Conservation (phyloP, 2,329 filamentous ascomycete species). For the Plenodomus lindquistii region DNA sequence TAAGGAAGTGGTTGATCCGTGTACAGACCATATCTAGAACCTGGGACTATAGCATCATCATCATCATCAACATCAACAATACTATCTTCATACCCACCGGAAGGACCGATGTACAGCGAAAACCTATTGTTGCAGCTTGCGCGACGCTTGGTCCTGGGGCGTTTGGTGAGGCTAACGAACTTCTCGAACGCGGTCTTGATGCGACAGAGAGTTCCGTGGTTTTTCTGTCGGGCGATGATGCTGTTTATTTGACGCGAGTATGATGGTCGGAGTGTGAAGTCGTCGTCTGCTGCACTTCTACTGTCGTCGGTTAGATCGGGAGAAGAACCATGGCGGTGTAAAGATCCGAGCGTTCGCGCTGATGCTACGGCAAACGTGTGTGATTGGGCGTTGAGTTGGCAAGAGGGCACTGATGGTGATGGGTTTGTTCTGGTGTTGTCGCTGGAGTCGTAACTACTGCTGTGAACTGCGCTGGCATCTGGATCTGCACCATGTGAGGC, state of each 20-base stretch:
- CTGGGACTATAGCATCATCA: background rate
- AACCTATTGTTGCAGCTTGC: background rate
- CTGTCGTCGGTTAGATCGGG: background rate
- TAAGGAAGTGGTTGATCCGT: too few relatives aligned
- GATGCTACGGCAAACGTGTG: background rate
- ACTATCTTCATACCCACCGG: background rate
- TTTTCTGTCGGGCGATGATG: background rate
- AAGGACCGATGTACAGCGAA: background rate
- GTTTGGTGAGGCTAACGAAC: background rate
- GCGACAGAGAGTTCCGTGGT: constrained; percentile 5
- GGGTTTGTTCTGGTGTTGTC: too few relatives aligned
- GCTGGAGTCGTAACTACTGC: too few relatives aligned
- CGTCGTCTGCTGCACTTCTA: background rate
- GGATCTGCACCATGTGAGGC: too few relatives aligned
- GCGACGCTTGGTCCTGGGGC: background rate
- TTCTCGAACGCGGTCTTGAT: background rate
- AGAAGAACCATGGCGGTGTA: background rate
- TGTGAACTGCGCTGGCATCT: too few relatives aligned
- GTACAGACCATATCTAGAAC: too few relatives aligned
- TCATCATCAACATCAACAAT: background rate
- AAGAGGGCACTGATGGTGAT: background rate
- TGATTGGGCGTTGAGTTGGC: background rate
- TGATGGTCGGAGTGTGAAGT: too few relatives aligned
- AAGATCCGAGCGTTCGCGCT: background rate
- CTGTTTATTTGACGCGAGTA: background rate